A percentile compares a stretch with the other conserved stretches of the same genome.
Evolutionary conservation across 2,329 filamentous ascomycete genomes (phyloP).

Genomic region (Coniochaeta ligniaria): DNA sequence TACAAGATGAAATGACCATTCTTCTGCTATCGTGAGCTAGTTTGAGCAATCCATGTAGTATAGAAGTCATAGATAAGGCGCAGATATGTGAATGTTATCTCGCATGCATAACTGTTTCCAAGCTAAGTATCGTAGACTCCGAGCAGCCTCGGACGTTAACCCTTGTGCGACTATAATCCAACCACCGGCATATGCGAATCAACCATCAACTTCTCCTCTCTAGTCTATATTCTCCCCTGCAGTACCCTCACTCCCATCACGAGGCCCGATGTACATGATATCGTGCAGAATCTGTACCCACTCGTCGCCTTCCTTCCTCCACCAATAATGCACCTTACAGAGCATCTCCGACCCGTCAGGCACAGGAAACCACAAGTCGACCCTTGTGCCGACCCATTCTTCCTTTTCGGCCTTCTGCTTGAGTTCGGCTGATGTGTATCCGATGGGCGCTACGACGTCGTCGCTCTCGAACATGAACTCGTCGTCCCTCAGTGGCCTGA

Average conservation of each 20-base stretch:
- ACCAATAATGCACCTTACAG: conserved; percentile 23
- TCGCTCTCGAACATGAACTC: conserved; percentile 13
- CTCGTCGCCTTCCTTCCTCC: conserved; percentile 12
- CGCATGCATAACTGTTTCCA: no score
- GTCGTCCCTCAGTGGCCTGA: conserved; percentile 6
- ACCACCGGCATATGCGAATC: neutral
- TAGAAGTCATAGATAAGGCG: neutral
- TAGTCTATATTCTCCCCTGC: conserved; percentile 6
- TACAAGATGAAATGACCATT: neutral
- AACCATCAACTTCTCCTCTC: neutral
- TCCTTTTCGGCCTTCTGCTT: conserved; percentile 8
- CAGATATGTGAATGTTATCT: neutral
- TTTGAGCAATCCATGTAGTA: neutral
- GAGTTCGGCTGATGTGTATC: conserved; percentile 7
- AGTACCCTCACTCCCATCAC: conserved; percentile 16
- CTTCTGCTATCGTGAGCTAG: neutral
- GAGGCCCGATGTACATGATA: conserved; percentile 18
- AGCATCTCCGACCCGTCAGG: conserved; percentile 9
- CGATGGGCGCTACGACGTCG: conserved; percentile 8
- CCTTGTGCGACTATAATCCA: neutral
- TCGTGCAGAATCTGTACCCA: conserved; percentile 19
- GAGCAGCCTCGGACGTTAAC: neutral
- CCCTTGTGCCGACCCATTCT: conserved; percentile 19
- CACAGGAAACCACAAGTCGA: conserved; percentile 17
- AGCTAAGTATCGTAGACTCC: no score